Base-by-base conservation (phyloP, 306 rosid genomes). In the Luffa aegyptiaca region DNA sequence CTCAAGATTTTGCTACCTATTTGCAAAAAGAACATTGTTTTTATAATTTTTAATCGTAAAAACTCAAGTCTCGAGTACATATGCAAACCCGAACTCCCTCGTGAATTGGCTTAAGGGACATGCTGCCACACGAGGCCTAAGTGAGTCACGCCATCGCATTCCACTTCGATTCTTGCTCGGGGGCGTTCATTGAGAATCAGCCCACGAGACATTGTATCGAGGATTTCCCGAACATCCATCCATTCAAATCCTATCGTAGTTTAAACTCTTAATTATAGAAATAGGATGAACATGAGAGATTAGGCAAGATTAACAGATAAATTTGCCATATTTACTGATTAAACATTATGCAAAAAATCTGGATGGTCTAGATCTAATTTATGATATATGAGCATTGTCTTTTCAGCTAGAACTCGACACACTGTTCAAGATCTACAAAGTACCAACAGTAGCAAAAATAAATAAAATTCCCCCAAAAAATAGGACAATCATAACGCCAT, bases 341-440 rank as follows among this genome's bases (percentile, higher is more conserved):
- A 41, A 70, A 17, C 45, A 64, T 35, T 6, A 20, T 45, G 42
- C 77, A 72, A 73, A 49, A 20, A 2, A 20, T 70, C 9, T 21
- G 5, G 36, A 71, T 2, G 2, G 2, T 71, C 9, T 6, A 71
- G 55, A 71, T 71, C 77, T 71, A 46, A 45, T 7, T 71, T 11
- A 21, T 21, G 41, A 46, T 5, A 46, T 13, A 44, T 26, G 20
- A 71, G 42, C 61, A 7, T 68, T 65, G 4, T 64, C 26, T 41
- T 58, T 21, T 8, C 2, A 21, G 64, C 64, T 41, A 39, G 35
- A 51, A n/a, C 63, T 74, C 44, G 8, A 35, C 42, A 35, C 63
- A 36, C 62, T 52, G 44, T 73, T 75, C 63, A 75, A 75, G 79
- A 51, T 75, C 79, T 75, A 66, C 49, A 39, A 39, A 66, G 73